These are phyloP conservation scores for Arabidopsis arenosa DNA, from an alignment of 345 rosid species.

Conservation along the genomic window DNA sequence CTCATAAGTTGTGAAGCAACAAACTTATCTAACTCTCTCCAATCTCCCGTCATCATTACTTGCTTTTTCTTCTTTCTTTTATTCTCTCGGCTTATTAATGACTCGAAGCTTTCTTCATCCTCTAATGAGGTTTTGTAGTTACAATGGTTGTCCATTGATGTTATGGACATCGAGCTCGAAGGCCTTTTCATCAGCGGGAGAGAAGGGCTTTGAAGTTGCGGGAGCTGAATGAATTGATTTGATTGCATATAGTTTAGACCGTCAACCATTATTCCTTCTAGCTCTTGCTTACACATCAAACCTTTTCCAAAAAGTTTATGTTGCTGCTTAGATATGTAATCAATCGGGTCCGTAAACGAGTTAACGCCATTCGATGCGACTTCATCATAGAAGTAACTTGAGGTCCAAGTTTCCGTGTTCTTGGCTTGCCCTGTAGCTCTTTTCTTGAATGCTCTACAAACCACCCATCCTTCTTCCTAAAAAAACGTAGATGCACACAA, in stretches of 20 bases:
- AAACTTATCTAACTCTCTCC: conserved; percentile 89
- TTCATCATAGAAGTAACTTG: conserved; percentile 73
- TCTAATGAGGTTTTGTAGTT: conserved; percentile 32
- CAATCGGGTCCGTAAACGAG: conserved; percentile 60
- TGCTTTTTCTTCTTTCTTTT: conserved; percentile 41
- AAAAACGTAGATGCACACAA: conserved; percentile 12
- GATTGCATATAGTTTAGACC: conserved; percentile 58
- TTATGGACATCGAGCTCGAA: conserved; percentile 34
- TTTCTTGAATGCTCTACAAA: conserved; percentile 95
- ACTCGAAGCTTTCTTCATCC: conserved; percentile 39
- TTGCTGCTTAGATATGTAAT: conserved; percentile 58
- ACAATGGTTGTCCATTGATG: conserved; percentile 40
- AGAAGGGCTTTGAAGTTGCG: conserved; percentile 87
- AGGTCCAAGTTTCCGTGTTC: conserved; percentile 69
- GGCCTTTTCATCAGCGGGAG: conserved; percentile 70
- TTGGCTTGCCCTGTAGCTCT: conserved; percentile 56
- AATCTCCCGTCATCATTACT: conserved; percentile 60
- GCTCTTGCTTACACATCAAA: conserved; percentile 76
- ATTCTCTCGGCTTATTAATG: conserved; percentile 18
- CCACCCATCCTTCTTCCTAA: conserved; percentile 99
- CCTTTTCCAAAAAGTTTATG: conserved; percentile 50
- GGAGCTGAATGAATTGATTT: conserved; percentile 68
- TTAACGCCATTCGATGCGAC: conserved; percentile 54
- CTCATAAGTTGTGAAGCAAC: conserved; percentile 87
- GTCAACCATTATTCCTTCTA: conserved; percentile 53